Conservation (phyloP, 1,284 basidiomycete genomes). For the Neonothopanus nambi region DNA sequence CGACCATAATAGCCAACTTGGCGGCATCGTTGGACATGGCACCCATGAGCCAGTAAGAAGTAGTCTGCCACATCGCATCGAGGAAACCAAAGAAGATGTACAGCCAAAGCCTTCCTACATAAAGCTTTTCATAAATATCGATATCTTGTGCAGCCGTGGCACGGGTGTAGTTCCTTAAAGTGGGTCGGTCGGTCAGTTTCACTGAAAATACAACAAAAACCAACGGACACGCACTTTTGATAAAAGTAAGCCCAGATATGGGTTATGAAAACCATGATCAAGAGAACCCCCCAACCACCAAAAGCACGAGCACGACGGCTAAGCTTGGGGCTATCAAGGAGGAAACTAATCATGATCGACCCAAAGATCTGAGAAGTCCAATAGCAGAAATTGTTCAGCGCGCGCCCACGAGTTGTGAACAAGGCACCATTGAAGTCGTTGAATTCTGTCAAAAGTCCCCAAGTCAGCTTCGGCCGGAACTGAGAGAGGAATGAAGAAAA, state of each 20-base stretch:
- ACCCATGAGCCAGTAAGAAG: constrained; percentile 60
- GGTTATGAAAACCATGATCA: constrained; percentile 61
- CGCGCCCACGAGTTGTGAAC: constrained; percentile 43
- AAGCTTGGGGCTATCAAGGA: constrained; percentile 58
- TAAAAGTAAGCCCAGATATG: constrained; percentile 74
- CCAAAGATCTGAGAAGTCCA: constrained; percentile 70
- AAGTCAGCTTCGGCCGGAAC: neutral
- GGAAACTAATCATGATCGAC: constrained; percentile 58
- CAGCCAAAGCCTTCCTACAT: constrained; percentile 52
- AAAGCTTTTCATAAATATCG: constrained; percentile 54
- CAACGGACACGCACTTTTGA: constrained; percentile 48
- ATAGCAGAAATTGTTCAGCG: constrained; percentile 69
- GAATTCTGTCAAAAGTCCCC: constrained; percentile 9
- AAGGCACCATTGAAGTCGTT: constrained; percentile 23
- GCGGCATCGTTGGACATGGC: constrained; percentile 61
- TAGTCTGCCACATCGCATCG: constrained; percentile 60
- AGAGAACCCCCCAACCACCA: constrained; percentile 57
- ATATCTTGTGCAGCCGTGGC: constrained; percentile 45
- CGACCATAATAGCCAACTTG: constrained; percentile 56
- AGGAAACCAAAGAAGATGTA: constrained; percentile 63
- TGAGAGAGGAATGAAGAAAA: neutral
- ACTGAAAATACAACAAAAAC: neutral
- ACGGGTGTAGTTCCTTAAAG: constrained; percentile 58
- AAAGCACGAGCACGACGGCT: constrained; percentile 65
- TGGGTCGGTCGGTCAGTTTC: too few relatives aligned